Evolutionary conservation across 2,329 filamentous ascomycete genomes (phyloP).

Genomic region (Neonectria neomacrospora): DNA sequence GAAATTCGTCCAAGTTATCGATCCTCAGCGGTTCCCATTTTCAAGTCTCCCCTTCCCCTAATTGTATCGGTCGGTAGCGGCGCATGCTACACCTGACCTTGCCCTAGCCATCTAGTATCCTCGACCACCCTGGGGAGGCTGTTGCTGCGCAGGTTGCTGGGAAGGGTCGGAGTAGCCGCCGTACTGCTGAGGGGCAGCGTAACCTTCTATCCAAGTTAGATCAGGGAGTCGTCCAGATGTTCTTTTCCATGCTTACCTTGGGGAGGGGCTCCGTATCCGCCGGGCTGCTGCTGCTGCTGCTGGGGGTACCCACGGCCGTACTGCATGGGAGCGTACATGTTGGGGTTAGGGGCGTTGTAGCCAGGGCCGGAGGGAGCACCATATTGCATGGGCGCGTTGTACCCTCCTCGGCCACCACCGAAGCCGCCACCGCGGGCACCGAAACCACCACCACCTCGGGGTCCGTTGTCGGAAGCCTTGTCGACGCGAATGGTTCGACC

Average conservation of each 20-base stretch:
- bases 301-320: conserved; percentile 54
- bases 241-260: conserved; percentile 51
- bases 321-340: conserved; percentile 51
- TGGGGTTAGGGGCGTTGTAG: conserved; percentile 48
- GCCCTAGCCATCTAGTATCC: conserved; percentile 53
- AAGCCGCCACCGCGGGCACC: conserved; percentile 53
- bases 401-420: conserved; percentile 49
- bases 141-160: conserved; percentile 52
- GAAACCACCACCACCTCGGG: conserved; percentile 57
- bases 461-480: conserved; percentile 86
- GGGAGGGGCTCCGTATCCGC: conserved; percentile 51
- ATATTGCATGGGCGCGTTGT: conserved; percentile 54
- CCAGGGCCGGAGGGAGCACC: conserved; percentile 53
- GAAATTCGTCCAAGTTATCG: conserved; percentile 40
- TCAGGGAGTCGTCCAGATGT: neutral
- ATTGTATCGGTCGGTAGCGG: conserved; percentile 6
- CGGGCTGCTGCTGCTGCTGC: conserved; percentile 39
- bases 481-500: conserved; percentile 95
- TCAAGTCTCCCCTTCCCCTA: conserved; percentile 21
- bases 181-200: conserved; percentile 46
- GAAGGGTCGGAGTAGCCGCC: conserved; percentile 62
- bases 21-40: conserved; percentile 28
- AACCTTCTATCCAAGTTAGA: conserved; percentile 47
- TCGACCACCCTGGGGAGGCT: conserved; percentile 53
- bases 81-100: conserved; percentile 15